Evolutionary conservation across 2,329 filamentous ascomycete genomes (phyloP).

Genomic region (Niveomyces coronatus): DNA sequence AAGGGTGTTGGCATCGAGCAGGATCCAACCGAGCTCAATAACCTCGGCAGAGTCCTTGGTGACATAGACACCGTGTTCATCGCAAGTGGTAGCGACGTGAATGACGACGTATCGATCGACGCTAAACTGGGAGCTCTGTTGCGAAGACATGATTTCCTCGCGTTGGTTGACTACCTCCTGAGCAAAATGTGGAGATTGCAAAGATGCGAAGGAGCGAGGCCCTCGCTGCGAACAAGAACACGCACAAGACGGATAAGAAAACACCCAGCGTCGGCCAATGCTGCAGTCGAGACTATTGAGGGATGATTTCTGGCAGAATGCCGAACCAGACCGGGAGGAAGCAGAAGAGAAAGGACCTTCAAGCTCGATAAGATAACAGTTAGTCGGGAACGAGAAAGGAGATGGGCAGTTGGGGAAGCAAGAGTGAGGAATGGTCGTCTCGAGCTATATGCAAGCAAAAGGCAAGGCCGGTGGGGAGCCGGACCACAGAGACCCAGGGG

Average conservation of each 20-base stretch:
- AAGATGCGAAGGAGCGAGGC: constrained; percentile 9
- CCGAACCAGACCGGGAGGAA: not conserved
- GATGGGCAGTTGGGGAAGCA: constrained; percentile 1
- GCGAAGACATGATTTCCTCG: constrained; percentile 26
- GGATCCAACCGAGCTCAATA: constrained; percentile 97
- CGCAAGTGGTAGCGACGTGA: constrained; percentile 96
- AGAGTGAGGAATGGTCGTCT: constrained; percentile 7
- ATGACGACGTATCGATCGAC: constrained; percentile 97
- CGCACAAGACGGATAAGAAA: constrained; percentile 8
- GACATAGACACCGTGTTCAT: constrained; percentile 98
- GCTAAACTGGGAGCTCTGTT: constrained; percentile 47
- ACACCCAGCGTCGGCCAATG: constrained; percentile 11
- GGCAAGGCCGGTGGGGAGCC: constrained; percentile 1
- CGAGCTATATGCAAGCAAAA: not conserved
- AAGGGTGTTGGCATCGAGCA: constrained; percentile 81
- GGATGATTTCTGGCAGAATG: not conserved
- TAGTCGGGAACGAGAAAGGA: not conserved
- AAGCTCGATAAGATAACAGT: not conserved
- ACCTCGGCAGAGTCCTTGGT: constrained; percentile 99
- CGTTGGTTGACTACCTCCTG: constrained; percentile 13
- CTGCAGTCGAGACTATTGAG: constrained; percentile 2
- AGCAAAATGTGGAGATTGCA: constrained; percentile 14
- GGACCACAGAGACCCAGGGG: constrained; percentile 1
- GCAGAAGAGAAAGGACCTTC: not conserved
- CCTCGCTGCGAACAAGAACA: constrained; percentile 4